Evolutionary conservation across 352 stramenopile genomes (phyloP), one percentile per base, ranked within the genome.

Genomic region (Phytophthora europaea): DNA sequence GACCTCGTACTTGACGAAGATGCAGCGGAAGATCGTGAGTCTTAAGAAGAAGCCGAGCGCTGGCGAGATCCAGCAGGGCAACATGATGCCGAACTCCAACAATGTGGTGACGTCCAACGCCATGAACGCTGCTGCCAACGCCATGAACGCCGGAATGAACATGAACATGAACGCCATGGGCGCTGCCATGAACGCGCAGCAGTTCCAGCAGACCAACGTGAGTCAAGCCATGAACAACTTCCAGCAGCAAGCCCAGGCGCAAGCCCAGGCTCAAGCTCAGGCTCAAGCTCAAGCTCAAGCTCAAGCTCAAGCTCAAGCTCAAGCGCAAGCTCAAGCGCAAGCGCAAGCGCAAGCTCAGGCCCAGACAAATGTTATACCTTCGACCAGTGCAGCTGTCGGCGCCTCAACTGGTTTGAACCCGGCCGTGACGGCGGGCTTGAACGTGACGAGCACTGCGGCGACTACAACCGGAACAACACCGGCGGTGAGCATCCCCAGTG

Each of bases 11-110:
- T 64, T 94, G 74, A 86, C 83, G 72, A 93, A 93, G 72, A 91
- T 95, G 84, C 87, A 95, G 77, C 79, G 87, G 38, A 95, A 94
- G 75, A 94, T 95, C 62, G 51, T 89, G 72, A 93, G 80, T 68
- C 67, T 95, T 20, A 94, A 93, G 72, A 91, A 90, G 50, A 94
- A 94, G 56, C 72, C 84, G 16, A 70, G 76, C 9, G 72, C 81
- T 4, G 80, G 76, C 23, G 78, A 87, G 6, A 56, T 77, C 54
- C 70, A 78, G 45, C 75, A 72, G 47, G 13, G 55, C 23, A 80
- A 72, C 16, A 70, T 82, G 67, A 81, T 84, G 70, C 15, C 70
- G 1, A 81, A 76, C 31, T 62, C 57, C 33, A 79, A 76, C 53
- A 79, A 72, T 34, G 69, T 71, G 45, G 73, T 56, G 61, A 73